Percentiles rank a stretch among this genome's conserved stretches.
Conservation (phyloP, 2,329 filamentous ascomycete genomes). For the Botrytis porri region DNA sequence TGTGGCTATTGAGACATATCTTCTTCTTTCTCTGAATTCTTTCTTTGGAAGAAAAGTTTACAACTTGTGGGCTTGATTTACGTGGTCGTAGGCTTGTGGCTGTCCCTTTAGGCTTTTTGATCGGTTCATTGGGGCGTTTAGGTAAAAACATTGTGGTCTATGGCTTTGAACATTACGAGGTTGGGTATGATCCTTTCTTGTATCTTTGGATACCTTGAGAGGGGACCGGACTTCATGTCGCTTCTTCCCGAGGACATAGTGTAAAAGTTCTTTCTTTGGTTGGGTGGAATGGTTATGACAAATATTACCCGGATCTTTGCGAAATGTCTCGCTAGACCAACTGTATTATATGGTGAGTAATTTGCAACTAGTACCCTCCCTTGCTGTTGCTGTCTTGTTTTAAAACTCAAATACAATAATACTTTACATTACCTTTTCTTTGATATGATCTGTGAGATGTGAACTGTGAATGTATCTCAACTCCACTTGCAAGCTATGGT, state of each 20-base stretch:
- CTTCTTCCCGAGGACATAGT: conserved; percentile 32
- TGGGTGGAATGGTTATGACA: conserved; percentile 10
- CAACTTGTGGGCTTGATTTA: conserved; percentile 38
- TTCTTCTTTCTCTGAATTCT: conserved; percentile 17
- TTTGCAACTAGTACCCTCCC: conserved; percentile 5
- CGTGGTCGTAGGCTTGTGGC: conserved; percentile 39
- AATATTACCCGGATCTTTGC: conserved; percentile 7
- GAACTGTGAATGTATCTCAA: not conserved
- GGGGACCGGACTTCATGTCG: conserved; percentile 39
- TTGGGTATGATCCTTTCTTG: conserved; percentile 38
- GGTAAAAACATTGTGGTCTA: conserved; percentile 27
- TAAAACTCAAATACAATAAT: conserved; percentile 10
- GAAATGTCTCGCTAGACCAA: conserved; percentile 13
- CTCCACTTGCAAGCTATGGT: not conserved
- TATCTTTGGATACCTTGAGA: conserved; percentile 32
- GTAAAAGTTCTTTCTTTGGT: conserved; percentile 24
- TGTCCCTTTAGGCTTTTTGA: conserved; percentile 35
- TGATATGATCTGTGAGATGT: not conserved
- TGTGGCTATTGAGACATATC: conserved; percentile 40
- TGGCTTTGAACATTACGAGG: conserved; percentile 38
- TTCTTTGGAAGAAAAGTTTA: conserved; percentile 11
- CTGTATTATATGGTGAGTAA: conserved; percentile 23
- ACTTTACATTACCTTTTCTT: not conserved
- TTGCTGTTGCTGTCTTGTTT: conserved; percentile 2
- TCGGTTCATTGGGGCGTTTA: conserved; percentile 32